A percentile compares a stretch with the other conserved stretches of the same genome.
Evolutionary conservation across 805 yeast species (phyloP).

Genomic region (Kodamaea restingae): DNA sequence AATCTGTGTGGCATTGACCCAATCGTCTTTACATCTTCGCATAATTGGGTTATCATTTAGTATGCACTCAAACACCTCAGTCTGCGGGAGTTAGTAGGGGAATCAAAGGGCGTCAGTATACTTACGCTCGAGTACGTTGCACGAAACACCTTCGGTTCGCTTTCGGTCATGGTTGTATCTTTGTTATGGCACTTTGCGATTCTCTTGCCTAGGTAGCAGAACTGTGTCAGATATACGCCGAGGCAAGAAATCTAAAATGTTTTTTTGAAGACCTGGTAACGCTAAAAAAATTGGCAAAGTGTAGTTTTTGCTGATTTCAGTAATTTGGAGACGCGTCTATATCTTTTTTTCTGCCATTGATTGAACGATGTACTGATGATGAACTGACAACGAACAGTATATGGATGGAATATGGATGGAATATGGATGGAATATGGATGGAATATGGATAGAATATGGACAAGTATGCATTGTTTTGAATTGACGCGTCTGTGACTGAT

Average conservation of each 20-base stretch:
- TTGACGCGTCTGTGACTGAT: too few relatives aligned
- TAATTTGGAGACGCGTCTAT: constrained; percentile 2
- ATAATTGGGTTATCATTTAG: constrained; percentile 71
- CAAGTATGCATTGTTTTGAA: too few relatives aligned
- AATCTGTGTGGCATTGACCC: constrained; percentile 97
- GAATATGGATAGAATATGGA: too few relatives aligned
- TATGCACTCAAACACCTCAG: constrained; percentile 68
- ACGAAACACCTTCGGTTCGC: constrained; percentile 38
- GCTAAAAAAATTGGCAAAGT: background rate
- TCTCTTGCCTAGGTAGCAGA: background rate
- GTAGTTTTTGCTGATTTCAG: constrained; percentile 3
- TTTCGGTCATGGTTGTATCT: constrained; percentile 21
- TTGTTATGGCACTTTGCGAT: background rate
- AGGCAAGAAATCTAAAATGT: constrained; percentile 3
- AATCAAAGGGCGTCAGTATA: too few relatives aligned
- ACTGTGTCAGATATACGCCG: background rate
- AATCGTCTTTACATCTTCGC: constrained; percentile 87
- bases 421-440: too few relatives aligned
- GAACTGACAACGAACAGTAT: too few relatives aligned
- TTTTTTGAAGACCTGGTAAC: constrained; percentile 1
- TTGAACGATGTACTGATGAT: too few relatives aligned
- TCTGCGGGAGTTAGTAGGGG: constrained; percentile 24
- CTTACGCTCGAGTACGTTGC: constrained; percentile 46
- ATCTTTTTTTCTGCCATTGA: background rate
- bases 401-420: too few relatives aligned